Evolutionary conservation across 352 stramenopile species (phyloP), one percentile per base, ranked within the genome.

Genomic region (Phytophthora lateralis): DNA sequence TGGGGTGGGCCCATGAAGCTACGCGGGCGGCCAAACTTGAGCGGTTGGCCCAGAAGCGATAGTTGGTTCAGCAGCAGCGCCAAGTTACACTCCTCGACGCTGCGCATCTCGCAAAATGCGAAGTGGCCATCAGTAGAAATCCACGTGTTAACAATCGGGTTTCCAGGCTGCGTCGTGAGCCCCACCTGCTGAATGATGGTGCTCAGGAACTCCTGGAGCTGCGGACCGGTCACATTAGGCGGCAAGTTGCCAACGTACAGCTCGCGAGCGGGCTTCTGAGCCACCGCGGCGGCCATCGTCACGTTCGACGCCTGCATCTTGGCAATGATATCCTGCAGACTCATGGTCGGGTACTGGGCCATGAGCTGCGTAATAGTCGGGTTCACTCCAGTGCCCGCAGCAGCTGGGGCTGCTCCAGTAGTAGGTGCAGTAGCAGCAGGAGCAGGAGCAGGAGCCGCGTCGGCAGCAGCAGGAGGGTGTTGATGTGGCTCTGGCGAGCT

Each of bases 101-200:
- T 85, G 5, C 88, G 82, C 88, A 96, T 96, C 63, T 96, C 88
- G 32, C 85, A 94, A 43, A 96, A 96, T 1, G 88, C 88, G 52
- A 95, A 96, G 30, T 94, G 85, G 21, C 85, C 85, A 41, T 95
- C 88, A 2, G 82, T 88, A 10, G 88, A 96, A 46, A 92, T 89
- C 88, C 88, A 96, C 55, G 85, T 93, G 56, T 83, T 90, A 38
- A 93, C 41, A 55, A 96, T 96, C 6, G 88, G 85, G 42, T 91
- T 94, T 1, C 88, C 88, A 15, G 83, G 80, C 38, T 93, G 82
- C 12, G 80, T 76, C 4, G 70, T 87, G 32, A 96, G 73, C 3
- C 88, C 88, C 30, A 96, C 85, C 53, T 96, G 85, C 49, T 93
- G 85, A 48, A 96, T 93, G 56, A 96, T 96, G 17, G 88, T 95